Conservation (phyloP, 2,329 filamentous ascomycete genomes). For the Arthrobotrys conoides region DNA sequence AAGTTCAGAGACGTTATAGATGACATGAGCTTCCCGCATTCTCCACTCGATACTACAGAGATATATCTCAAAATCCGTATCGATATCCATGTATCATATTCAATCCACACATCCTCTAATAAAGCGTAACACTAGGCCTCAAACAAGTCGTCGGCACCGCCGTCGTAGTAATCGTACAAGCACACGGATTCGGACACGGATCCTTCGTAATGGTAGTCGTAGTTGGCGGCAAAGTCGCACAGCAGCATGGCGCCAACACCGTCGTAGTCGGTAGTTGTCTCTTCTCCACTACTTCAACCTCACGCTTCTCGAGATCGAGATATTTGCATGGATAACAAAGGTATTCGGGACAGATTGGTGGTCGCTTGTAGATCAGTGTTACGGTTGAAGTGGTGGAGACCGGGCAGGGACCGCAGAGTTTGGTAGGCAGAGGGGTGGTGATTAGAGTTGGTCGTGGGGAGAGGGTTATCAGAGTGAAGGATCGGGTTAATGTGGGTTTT, state of each 20-base stretch:
- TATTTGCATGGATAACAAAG: constrained; percentile 29
- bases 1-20: too few relatives aligned
- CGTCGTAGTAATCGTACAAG: constrained; percentile 41
- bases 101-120: too few relatives aligned
- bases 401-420: constrained; percentile 38
- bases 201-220: constrained; percentile 41
- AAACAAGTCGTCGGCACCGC: constrained; percentile 37
- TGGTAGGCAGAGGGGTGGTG: background rate
- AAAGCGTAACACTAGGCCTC: constrained; percentile 19
- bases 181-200: constrained; percentile 44
- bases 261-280: constrained; percentile 25
- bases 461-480: constrained; percentile 23
- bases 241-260: constrained; percentile 46
- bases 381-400: constrained; percentile 35
- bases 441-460: constrained; percentile 6
- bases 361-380: constrained; percentile 38
- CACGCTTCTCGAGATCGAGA: constrained; percentile 2
- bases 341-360: constrained; percentile 48
- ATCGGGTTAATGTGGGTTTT: constrained; percentile 18
- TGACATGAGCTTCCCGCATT: too few relatives aligned
- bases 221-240: constrained; percentile 37
- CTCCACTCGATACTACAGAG: too few relatives aligned
- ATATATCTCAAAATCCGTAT: too few relatives aligned
- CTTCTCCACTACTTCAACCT: background rate
- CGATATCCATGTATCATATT: too few relatives aligned